Evolutionary conservation across 441 rosid genomes (phyloP), one percentile per base, ranked within the genome.

Genomic region (Brassica hybrid): DNA sequence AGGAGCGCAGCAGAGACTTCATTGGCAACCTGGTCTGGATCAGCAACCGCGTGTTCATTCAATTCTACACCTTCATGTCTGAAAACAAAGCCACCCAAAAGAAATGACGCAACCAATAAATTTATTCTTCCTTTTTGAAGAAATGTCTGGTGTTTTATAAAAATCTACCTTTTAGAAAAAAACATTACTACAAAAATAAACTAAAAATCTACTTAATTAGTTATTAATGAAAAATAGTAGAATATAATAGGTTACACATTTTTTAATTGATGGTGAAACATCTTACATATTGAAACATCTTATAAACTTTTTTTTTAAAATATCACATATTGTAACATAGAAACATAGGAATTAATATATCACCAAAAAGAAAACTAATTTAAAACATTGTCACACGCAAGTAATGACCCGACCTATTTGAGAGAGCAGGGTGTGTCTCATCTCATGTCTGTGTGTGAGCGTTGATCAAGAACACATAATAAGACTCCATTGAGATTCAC

Each of bases 81-180:
- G 25, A 27, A 43, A 66, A 16, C 56, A 67, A 52, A 16, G 27
- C 50, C 72, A 69, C 63, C 63, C 73, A 69, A 69, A 69, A n/a
- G 16, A 69, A 17, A 30, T 52, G 72, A 69, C 63, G 23, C 72
- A 69, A 69, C 61, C 48, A 67, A 27, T 27, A 3, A 27, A 27
- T 27, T 27, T 27, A 27, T 27, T 27, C 32, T 3, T 27, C 32
- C 32, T 27, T 27, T 27, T 32, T 32, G 36, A 32, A 32, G 7
- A 32, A 32, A 32, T 32, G 36, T 32, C 7, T 6, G 36, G 7
- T 32, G 7, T 32, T 32, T 5, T 32, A 32, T 32, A 32, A 32
- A 52, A 32, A 32, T 32, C 36, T 32, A 36, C 11, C 9, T 36
- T 36, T 1, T 36, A 36, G 11, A 36, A 36, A 7, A 36, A 36